Evolutionary conservation across 225 moss, liverwort and hornwort genomes (phyloP).

Genomic region (Lunularia cruciata): DNA sequence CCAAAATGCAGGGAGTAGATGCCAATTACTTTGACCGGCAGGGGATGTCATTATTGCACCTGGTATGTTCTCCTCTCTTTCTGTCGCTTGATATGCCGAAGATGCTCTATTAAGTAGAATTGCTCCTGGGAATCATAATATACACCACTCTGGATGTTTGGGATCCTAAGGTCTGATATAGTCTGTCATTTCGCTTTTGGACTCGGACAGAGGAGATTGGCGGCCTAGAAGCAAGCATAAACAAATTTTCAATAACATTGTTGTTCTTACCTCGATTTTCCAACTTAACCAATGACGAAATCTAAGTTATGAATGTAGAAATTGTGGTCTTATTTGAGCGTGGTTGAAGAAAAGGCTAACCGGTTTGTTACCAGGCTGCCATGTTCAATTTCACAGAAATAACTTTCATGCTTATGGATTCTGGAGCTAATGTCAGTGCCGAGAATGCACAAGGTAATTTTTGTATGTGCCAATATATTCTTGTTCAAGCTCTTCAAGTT

Average conservation of each 20-base stretch:
- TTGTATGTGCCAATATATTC: background rate
- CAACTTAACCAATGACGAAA: too few relatives aligned
- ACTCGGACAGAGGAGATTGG: too few relatives aligned
- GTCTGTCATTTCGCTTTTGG: too few relatives aligned
- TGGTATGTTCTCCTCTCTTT: conserved; percentile 47
- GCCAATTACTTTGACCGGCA: conserved; percentile 89
- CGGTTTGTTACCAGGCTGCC: conserved; percentile 61
- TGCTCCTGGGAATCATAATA: too few relatives aligned
- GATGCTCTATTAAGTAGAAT: too few relatives aligned
- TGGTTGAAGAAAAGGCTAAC: background rate
- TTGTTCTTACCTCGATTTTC: too few relatives aligned
- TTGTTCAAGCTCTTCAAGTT: background rate
- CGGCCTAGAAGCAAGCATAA: too few relatives aligned
- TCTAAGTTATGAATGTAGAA: too few relatives aligned
- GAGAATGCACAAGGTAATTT: conserved; percentile 88
- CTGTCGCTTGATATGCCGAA: background rate
- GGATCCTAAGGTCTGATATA: too few relatives aligned
- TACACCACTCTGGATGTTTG: too few relatives aligned
- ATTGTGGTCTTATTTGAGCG: background rate
- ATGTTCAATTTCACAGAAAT: conserved; percentile 99
- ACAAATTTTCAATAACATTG: too few relatives aligned
- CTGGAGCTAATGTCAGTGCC: conserved; percentile 78
- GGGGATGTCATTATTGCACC: conserved; percentile 95
- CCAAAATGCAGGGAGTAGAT: conserved; percentile 69
- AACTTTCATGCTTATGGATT: conserved; percentile 84